These are phyloP conservation scores for Fraxinus dipetala DNA, from an alignment of 305 asterid species.

Conservation along the genomic window DNA sequence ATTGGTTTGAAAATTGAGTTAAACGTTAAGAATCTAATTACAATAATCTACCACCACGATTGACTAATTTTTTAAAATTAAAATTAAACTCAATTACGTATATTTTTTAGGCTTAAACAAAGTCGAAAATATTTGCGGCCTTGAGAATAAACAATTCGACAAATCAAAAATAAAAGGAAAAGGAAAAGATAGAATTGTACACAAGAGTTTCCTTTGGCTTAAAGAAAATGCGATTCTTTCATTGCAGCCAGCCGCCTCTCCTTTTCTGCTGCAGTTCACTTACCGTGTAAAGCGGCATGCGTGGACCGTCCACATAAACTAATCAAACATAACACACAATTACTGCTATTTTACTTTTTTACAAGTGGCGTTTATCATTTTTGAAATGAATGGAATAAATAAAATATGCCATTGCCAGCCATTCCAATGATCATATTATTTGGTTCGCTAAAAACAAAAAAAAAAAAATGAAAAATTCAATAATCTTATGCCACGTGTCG, in stretches of 20 bases:
- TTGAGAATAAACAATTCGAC: neutral
- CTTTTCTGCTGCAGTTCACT: conserved; percentile 16
- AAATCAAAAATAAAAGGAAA: neutral
- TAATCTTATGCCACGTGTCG: neutral
- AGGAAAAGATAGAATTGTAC: neutral
- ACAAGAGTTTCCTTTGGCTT: neutral
- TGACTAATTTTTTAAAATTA: neutral
- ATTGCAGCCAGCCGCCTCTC: conserved; percentile 35
- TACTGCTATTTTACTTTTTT: neutral
- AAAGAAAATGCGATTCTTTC: neutral
- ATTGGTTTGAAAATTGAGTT: neutral
- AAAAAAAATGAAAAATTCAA: neutral
- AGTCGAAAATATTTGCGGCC: neutral
- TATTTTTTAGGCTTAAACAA: neutral
- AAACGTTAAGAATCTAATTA: neutral
- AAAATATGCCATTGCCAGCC: conserved; percentile 27
- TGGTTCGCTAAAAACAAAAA: neutral
- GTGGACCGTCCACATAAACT: conserved; percentile 23
- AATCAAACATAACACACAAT: neutral
- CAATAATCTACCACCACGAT: neutral
- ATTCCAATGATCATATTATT: conserved; percentile 3
- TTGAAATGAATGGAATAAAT: neutral
- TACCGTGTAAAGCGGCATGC: conserved; percentile 29
- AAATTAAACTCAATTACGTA: neutral
- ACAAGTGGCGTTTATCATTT: no score